Conservation (phyloP, 2,329 filamentous ascomycete species). For the Mycosphaerelloides madeirae region DNA sequence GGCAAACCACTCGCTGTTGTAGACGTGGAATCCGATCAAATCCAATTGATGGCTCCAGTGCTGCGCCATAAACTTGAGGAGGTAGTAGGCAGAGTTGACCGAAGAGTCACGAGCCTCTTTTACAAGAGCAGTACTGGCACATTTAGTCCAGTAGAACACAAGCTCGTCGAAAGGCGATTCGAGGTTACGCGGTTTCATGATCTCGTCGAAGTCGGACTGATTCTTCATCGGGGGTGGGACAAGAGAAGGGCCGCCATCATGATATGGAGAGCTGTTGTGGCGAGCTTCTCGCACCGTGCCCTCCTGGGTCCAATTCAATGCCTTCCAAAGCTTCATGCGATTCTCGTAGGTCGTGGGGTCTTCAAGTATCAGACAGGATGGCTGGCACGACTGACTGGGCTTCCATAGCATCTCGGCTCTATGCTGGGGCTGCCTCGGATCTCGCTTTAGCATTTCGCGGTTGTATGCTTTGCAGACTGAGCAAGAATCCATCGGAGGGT, state of each 20-base stretch:
- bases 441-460: background rate
- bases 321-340: conserved; percentile 10
- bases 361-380: conserved; percentile 11
- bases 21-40: conserved; percentile 12
- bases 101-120: background rate
- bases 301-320: conserved; percentile 3
- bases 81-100: conserved; percentile 14
- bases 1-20: conserved; percentile 19
- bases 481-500: conserved; percentile 17
- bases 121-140: conserved; percentile 3
- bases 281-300: conserved; percentile 4
- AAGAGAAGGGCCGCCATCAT: conserved; percentile 11
- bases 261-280: conserved; percentile 13
- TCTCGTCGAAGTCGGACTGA: too few species aligned
- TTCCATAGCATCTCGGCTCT: background rate
- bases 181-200: too few species aligned
- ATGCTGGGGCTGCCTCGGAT: background rate
- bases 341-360: conserved; percentile 6
- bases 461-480: conserved; percentile 2
- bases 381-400: background rate
- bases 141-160: conserved; percentile 13
- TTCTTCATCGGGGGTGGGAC: conserved; percentile 2
- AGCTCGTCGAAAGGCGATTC: conserved; percentile 14
- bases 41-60: conserved; percentile 18
- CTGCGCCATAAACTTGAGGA: conserved; percentile 16